A percentile compares a stretch with the other conserved stretches of the same genome.
phyloP scores from a whole-genome alignment of 2,329 filamentous ascomycete species.

The Neofusicoccum cordaticola region DNA sequence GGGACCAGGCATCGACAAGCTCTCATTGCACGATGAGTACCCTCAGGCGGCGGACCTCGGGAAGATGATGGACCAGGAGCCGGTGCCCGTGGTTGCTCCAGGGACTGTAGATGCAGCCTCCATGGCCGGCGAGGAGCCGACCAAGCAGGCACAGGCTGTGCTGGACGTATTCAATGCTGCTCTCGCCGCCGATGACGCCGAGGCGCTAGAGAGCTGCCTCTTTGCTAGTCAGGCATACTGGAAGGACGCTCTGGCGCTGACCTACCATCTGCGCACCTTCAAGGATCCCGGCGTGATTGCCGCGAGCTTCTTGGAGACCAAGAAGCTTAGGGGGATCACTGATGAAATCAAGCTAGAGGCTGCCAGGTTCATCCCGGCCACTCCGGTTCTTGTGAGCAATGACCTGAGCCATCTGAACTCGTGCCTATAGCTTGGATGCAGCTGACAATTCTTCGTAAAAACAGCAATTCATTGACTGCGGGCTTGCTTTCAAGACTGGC shows the following conservation, averaged over 20 bases:
- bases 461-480: constrained; percentile 6
- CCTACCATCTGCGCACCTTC: constrained; percentile 6
- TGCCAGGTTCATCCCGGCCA: not conserved
- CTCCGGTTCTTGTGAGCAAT: constrained; percentile 1
- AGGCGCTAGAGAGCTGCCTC: not conserved
- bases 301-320: not conserved
- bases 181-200: not conserved
- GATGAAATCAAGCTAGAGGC: not conserved
- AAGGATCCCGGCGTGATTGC: not conserved
- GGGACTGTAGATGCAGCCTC: not conserved
- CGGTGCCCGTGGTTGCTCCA: not conserved
- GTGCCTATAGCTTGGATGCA: not conserved
- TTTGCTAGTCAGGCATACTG: not conserved
- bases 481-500: not conserved
- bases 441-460: not conserved
- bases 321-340: not conserved
- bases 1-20: not conserved
- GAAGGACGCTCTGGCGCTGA: not conserved
- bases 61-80: not conserved
- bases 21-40: not conserved
- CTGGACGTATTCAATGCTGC: not conserved
- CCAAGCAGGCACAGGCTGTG: not conserved
- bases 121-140: not conserved
- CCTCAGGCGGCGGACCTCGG: not conserved
- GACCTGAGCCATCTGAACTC: too few species aligned